Evolutionary conservation across 768 basidiomycete species (phyloP), one percentile per base, ranked within the genome.

Genomic region (Boletus vermiculosoides): DNA sequence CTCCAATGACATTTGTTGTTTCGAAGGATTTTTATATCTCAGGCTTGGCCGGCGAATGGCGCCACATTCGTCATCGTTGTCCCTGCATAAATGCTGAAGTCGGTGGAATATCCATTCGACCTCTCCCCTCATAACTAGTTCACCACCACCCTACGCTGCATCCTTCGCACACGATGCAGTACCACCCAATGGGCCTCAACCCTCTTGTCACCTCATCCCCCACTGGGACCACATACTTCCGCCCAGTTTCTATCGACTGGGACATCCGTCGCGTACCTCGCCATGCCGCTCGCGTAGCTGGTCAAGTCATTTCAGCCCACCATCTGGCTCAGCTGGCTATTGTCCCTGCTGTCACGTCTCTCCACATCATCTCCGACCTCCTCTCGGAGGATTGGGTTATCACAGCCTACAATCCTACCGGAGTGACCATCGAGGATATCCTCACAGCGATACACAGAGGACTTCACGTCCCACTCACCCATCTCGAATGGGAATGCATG

Each of bases 381-480:
- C 73, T 81, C 22, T 75, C 74, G 11, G 73, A 69, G 46, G 57
- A 71, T 11, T 83, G 81, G 79, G 66, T 67, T 5, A 77, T 81
- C 31, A 59, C 72, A 11, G 74, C 72, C 10, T 61, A 66, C n/a
- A 81, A 79, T 61, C 68, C 73, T 8, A 62, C 64, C 0, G 80
- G 79, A 10, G 77, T 86, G 41, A 85, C 83, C 2, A 64, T 86
- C 53, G 66, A 66, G n/a, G 80, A 86, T 45, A 73, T 85, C 22
- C 68, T 86, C 5, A 54, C 72, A 2, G 76, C 77, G n/a, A 80
- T 85, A 45, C 72, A 78, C 65, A 47, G 58, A 13, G 70, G 72
- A 34, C 62, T 83, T 23, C 69, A 70, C 16, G 65, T 47, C 6
- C 79, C 72, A 7, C 71, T 84, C 51, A 71, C 61, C 15, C 71